Conservation (phyloP, 1,284 basidiomycete genomes). For the Leccinum solheimii region DNA sequence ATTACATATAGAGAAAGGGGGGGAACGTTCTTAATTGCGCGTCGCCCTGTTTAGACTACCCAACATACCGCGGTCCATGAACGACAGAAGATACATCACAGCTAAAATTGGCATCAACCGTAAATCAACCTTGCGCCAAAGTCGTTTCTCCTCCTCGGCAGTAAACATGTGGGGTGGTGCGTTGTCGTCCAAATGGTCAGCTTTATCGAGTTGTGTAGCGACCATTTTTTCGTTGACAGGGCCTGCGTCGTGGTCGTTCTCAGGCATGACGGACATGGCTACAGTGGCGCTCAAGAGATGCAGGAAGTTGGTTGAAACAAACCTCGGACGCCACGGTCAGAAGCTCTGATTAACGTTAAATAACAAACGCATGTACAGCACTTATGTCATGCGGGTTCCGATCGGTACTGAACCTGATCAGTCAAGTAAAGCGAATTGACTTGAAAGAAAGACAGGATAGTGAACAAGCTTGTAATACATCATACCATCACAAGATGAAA, state of each 20-base stretch:
- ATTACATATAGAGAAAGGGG: neutral
- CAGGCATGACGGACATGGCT: neutral
- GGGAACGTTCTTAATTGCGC: neutral
- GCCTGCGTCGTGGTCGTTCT: neutral
- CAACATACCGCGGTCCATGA: constrained; percentile 55
- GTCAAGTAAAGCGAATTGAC: neutral
- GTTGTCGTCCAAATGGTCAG: neutral
- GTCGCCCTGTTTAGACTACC: neutral
- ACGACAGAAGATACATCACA: constrained; percentile 61
- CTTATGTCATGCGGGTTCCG: neutral
- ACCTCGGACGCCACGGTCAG: neutral
- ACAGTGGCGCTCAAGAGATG: neutral
- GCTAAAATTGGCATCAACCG: constrained; percentile 65
- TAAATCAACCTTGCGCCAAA: constrained; percentile 67
- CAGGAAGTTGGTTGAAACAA: neutral
- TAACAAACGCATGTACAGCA: neutral
- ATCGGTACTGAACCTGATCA: neutral
- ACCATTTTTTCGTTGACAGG: neutral
- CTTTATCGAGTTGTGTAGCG: neutral
- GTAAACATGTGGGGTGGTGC: constrained; percentile 8
- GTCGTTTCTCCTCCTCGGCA: constrained; percentile 49
- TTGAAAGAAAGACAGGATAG: neutral
- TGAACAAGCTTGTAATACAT: neutral
- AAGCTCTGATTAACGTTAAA: neutral
- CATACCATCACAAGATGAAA: neutral